Base-by-base conservation (phyloP, 2,329 filamentous ascomycete genomes). In the Cryphonectria parasitica region DNA sequence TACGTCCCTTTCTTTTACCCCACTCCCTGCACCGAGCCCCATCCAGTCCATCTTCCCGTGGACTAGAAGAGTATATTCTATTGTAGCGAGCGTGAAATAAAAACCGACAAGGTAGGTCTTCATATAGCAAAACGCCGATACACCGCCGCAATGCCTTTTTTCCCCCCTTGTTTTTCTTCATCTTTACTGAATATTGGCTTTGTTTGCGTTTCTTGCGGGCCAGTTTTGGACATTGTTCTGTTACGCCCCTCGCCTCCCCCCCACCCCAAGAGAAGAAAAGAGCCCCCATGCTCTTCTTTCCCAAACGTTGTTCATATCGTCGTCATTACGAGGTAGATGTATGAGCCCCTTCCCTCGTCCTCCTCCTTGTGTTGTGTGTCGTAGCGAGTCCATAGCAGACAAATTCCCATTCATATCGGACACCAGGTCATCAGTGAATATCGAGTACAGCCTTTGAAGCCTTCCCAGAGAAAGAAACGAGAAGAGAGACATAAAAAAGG, bases 51-150 rank as follows among this genome's bases (percentile, higher is more conserved):
- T 34, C 25, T 28, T 58, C 54, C 15, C 17, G 28, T 28, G 25
- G 54, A 25, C 54, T 1, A 8, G 45, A 10, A 49, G 22, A n/a
- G 7, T 49, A 4, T 39, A 10, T 58, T 28, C 3, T 36, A 11
- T 41, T 36, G 34, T 58, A 66, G 64, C 64, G 64, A 66, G 52
- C 34, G 64, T 65, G 43, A 56, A 28, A 54, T 19, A 25, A 36
- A 22, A 66, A 58, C 31, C 28, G 52, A 49, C 6, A 28, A 61
- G 19, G 19, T n/a, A 22, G n/a, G 34, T 28, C 36, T 67, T 45
- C 17, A 22, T 67, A 67, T 60, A 60, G 65, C 65, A 67, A 60
- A 67, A 67, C 65, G 65, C 65, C 65, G 52, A 31, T 66, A 36
- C 65, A 60, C 65, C 52, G 39, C 36, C 25, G 54, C 65, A 56